Conservation (phyloP, 352 stramenopile genomes). For the Hyaloperonospora brassicae region DNA sequence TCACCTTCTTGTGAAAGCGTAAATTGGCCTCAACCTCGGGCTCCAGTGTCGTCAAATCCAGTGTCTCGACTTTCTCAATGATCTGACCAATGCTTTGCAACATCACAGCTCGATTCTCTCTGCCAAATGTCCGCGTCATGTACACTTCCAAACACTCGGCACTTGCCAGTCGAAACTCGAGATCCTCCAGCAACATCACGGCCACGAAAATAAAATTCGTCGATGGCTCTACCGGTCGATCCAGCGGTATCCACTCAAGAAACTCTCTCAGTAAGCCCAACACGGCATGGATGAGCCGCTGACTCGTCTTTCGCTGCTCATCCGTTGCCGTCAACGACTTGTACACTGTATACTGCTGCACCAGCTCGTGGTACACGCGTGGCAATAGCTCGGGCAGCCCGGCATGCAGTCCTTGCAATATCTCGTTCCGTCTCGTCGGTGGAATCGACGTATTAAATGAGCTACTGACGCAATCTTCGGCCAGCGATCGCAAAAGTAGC, state of each 20-base stretch:
- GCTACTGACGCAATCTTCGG: conserved; percentile 73
- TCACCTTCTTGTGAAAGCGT: conserved; percentile 66
- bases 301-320: conserved; percentile 26
- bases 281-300: conserved; percentile 50
- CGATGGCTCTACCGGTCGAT: conserved; percentile 39
- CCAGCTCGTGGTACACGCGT: conserved; percentile 63
- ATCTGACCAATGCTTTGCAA: conserved; percentile 47
- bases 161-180: conserved; percentile 42
- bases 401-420: conserved; percentile 70
- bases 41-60: conserved; percentile 37
- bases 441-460: conserved; percentile 76
- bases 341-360: conserved; percentile 58
- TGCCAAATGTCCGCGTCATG: conserved; percentile 59
- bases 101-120: conserved; percentile 58
- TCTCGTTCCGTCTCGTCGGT: conserved; percentile 63
- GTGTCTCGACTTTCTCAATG: conserved; percentile 42
- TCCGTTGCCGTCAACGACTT: conserved; percentile 14
- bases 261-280: conserved; percentile 77
- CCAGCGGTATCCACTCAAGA: conserved; percentile 74
- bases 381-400: conserved; percentile 60
- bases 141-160: conserved; percentile 69
- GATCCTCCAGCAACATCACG: conserved; percentile 44
- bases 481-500: conserved; percentile 60
- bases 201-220: conserved; percentile 64
- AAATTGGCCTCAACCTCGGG: conserved; percentile 47